Conservation (phyloP, 176 grass and related monocot genomes). For the Oryza longistaminata region DNA sequence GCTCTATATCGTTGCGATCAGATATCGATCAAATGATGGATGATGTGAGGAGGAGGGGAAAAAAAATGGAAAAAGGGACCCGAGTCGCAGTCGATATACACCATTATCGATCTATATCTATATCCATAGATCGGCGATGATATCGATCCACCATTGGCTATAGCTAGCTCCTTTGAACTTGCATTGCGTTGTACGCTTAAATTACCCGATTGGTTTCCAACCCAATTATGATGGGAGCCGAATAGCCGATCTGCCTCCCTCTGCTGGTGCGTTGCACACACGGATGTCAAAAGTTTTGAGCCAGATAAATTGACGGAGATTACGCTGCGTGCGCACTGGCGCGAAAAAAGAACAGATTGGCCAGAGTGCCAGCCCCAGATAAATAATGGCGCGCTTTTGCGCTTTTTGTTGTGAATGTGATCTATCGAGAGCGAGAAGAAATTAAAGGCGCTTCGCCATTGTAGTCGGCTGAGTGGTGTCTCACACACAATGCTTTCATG, state of each 20-base stretch:
- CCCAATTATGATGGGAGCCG: background rate
- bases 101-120: background rate
- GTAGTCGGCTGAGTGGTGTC: background rate
- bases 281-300: slow-evolving; percentile 16
- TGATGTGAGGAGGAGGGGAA: background rate
- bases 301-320: background rate
- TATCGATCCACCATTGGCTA: background rate
- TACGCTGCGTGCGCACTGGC: slow-evolving; percentile 20
- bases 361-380: background rate
- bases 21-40: background rate
- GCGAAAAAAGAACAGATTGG: background rate
- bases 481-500: background rate
- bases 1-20: background rate
- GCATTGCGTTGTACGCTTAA: background rate
- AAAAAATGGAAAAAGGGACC: background rate
- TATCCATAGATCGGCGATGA: background rate
- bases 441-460: background rate
- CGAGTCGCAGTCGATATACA: background rate
- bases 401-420: background rate
- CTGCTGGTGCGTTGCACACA: background rate
- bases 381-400: background rate
- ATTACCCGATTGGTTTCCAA: background rate
- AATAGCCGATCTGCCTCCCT: background rate
- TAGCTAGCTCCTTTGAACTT: background rate
- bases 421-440: background rate